Base-by-base conservation (phyloP, 2,329 filamentous ascomycete genomes). In the Aspergillus ibericus region DNA sequence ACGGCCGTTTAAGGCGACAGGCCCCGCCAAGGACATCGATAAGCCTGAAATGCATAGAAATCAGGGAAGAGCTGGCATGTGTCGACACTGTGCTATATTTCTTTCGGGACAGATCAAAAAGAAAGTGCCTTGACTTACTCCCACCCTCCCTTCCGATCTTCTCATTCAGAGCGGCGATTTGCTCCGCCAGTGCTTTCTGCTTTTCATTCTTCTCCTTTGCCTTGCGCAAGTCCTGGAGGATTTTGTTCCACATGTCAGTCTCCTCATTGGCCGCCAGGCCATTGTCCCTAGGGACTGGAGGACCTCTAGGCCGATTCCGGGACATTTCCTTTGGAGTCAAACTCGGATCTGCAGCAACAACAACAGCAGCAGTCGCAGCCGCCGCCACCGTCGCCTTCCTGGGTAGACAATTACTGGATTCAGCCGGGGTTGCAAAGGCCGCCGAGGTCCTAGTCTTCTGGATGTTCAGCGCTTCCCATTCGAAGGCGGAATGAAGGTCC, bases 171-270 rank as follows among this genome's bases (percentile, higher is more conserved):
- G 70, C 59, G 25, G 72, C 67, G 55, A 80, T 79, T 53, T 79
- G 76, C 18, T 72, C 71, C 0, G 73, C 72, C 20, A 80, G 61
- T 5, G 63, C 61, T 54, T 68, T 73, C 59, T 78, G 76, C 56
- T 76, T 74, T 59, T 78, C 76, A 58, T 77, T 77, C 59, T 75
- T 77, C 65, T 78, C 76, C 51, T 77, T 75, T 36, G 76, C 75
- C 62, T 78, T 78, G 58, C 70, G 69, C 42, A 78, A 67, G 59
- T 78, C 75, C 57, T 76, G 74, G 46, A 75, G 69, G 46, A 78
- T 78, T 61, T 74, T 74, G 59, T 77, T 77, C 75, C 75, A 78
- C 67, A 78, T 75, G 58, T 78, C 76, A 59, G 76, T 73, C 59
- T 78, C 76, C 66, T 78, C 76, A 53, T 77, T 77, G 32, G 74